Percentiles rank a stretch among this genome's conserved stretches.
phyloP scores from a whole-genome alignment of 1,139 yeast species.

The Kodamaea sp. region DNA sequence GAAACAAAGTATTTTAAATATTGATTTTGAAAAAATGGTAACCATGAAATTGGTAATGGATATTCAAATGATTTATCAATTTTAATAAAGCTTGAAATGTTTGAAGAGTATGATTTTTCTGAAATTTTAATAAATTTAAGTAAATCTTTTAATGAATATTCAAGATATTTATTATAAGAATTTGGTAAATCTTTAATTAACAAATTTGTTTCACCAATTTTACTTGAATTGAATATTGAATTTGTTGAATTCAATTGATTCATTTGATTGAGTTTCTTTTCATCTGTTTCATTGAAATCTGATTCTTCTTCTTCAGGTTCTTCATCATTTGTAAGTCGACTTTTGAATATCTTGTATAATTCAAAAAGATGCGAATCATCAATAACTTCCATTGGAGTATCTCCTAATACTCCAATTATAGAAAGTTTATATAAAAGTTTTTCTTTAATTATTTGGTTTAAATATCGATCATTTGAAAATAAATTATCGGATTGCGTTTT shows the following conservation, averaged over 20 bases:
- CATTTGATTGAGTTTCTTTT: background rate
- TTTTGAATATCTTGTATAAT: slow-evolving; percentile 32
- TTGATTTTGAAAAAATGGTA: slow-evolving; percentile 30
- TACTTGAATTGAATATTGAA: slow-evolving; percentile 15
- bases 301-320: slow-evolving; percentile 7
- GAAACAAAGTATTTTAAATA: slow-evolving; percentile 22
- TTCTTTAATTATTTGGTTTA: slow-evolving; percentile 33
- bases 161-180: slow-evolving; percentile 22
- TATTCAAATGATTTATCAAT: slow-evolving; percentile 27
- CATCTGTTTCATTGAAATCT: background rate
- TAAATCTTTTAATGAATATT: slow-evolving; percentile 26
- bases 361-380: slow-evolving; percentile 30
- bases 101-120: slow-evolving; percentile 10
- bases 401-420: slow-evolving; percentile 38
- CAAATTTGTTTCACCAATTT: slow-evolving; percentile 22
- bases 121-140: slow-evolving; percentile 21
- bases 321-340: slow-evolving; percentile 20
- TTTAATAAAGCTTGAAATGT: slow-evolving; percentile 27
- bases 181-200: slow-evolving; percentile 16
- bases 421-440: slow-evolving; percentile 38
- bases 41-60: slow-evolving; percentile 41
- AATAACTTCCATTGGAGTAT: slow-evolving; percentile 27
- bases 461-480: slow-evolving; percentile 30
- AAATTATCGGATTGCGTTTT: slow-evolving; percentile 9
- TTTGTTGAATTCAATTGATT: background rate